phyloP scores from a whole-genome alignment of 2,329 filamentous ascomycete species.

The Colletotrichum echinochloae region DNA sequence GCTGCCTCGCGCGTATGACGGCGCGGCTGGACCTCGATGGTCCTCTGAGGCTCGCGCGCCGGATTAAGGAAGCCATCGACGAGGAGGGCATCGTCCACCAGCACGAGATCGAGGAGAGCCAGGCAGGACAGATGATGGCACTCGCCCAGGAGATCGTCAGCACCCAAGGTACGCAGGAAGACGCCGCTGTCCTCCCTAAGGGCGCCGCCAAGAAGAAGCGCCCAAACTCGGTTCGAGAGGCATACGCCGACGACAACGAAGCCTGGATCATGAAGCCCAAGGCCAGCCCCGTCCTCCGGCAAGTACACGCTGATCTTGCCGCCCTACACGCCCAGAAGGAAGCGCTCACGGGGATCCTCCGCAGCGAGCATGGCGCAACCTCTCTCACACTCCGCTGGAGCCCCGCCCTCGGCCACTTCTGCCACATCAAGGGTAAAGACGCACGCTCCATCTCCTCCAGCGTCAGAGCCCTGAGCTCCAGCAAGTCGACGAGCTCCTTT shows the following conservation, averaged over 20 bases:
- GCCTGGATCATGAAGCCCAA: conserved; percentile 74
- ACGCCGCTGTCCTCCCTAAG: conserved; percentile 67
- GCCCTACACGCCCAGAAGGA: conserved; percentile 70
- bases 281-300: conserved; percentile 74
- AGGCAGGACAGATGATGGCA: conserved; percentile 76
- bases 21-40: conserved; percentile 74
- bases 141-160: conserved; percentile 79
- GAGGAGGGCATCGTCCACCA: conserved; percentile 89
- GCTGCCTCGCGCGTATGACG: conserved; percentile 60
- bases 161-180: conserved; percentile 72
- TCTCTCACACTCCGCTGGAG: conserved; percentile 87
- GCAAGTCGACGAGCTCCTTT: conserved; percentile 86
- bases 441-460: conserved; percentile 52
- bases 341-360: conserved; percentile 70
- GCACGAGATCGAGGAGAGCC: conserved; percentile 80
- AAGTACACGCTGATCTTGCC: conserved; percentile 76
- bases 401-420: conserved; percentile 88
- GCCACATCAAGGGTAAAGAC: conserved; percentile 89
- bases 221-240: conserved; percentile 62
- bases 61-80: conserved; percentile 85
- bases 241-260: conserved; percentile 70
- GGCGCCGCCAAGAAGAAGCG: conserved; percentile 57
- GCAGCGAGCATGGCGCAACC: conserved; percentile 68
- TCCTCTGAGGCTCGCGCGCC: conserved; percentile 75
- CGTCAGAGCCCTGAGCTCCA: conserved; percentile 75